Evolutionary conservation across 441 rosid species (phyloP).

Genomic region (Metrosideros polymorpha): DNA sequence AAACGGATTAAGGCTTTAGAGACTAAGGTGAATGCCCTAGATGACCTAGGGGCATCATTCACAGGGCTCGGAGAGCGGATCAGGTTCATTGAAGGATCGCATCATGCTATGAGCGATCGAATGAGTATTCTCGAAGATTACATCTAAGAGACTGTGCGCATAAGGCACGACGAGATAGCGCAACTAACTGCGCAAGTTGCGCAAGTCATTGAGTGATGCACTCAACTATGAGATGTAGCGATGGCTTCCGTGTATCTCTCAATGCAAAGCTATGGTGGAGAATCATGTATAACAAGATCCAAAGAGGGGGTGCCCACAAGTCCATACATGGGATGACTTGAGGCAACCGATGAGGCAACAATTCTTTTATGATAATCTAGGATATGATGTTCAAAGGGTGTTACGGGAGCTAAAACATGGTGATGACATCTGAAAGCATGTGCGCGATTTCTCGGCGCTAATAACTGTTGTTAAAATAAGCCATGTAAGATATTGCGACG

Average conservation of each 20-base stretch:
- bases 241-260: background rate
- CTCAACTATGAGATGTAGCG: too few relatives aligned
- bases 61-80: background rate
- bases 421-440: too few relatives aligned
- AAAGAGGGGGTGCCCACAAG: background rate
- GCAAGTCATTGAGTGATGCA: too few relatives aligned
- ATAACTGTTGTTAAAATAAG: too few relatives aligned
- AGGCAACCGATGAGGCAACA: background rate
- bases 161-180: background rate
- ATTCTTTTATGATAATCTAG: background rate
- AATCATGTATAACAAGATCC: fast-evolving
- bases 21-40: background rate
- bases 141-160: background rate
- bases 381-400: too few relatives aligned
- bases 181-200: background rate
- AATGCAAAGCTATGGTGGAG: background rate
- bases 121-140: background rate
- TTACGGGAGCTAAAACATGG: too few relatives aligned
- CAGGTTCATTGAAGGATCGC: background rate
- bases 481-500: too few relatives aligned
- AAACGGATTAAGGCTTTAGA: background rate
- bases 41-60: background rate
- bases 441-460: too few relatives aligned
- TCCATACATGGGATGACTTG: background rate
- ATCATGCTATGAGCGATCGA: background rate